These are phyloP conservation scores for Kwoniella dendrophila DNA, from an alignment of 768 basidiomycete genomes.

Conservation along the genomic window DNA sequence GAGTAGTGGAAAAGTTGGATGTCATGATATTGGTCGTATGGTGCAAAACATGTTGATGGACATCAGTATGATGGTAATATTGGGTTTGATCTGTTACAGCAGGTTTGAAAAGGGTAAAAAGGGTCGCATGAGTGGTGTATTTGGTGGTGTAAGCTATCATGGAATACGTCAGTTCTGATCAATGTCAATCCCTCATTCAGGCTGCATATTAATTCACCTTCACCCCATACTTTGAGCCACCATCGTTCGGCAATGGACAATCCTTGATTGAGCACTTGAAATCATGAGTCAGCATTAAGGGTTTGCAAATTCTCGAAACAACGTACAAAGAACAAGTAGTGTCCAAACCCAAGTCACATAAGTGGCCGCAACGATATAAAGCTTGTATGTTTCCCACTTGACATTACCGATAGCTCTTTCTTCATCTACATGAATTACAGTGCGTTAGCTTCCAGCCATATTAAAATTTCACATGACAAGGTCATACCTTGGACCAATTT, in stretches of 20 bases:
- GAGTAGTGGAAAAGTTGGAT: background rate
- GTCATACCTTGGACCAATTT: slow-evolving; percentile 44
- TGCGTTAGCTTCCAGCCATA: background rate
- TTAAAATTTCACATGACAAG: background rate
- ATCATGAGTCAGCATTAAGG: too few species aligned
- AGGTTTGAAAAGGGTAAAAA: slow-evolving; percentile 20
- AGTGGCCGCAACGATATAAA: slow-evolving; percentile 56
- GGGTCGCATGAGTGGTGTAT: slow-evolving; percentile 10
- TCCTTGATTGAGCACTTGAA: slow-evolving; percentile 44
- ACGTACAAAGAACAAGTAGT: slow-evolving; percentile 64
- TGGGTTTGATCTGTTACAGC: slow-evolving; percentile 9
- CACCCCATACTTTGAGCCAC: slow-evolving; percentile 82
- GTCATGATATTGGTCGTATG: slow-evolving; percentile 1
- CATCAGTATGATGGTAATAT: slow-evolving; percentile 24
- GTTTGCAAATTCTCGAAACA: too few species aligned
- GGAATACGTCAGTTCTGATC: background rate
- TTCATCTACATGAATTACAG: slow-evolving; percentile 26
- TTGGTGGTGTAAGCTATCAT: slow-evolving; percentile 34
- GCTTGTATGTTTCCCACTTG: slow-evolving; percentile 69
- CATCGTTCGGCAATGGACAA: slow-evolving; percentile 43
- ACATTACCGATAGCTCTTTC: slow-evolving; percentile 78
- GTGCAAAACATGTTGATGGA: slow-evolving; percentile 37
- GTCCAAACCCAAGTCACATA: slow-evolving; percentile 48
- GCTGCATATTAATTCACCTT: slow-evolving; percentile 54
- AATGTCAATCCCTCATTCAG: background rate